Evolutionary conservation across 208 protist genomes (phyloP).

Genomic region (Phytomonas sp.): DNA sequence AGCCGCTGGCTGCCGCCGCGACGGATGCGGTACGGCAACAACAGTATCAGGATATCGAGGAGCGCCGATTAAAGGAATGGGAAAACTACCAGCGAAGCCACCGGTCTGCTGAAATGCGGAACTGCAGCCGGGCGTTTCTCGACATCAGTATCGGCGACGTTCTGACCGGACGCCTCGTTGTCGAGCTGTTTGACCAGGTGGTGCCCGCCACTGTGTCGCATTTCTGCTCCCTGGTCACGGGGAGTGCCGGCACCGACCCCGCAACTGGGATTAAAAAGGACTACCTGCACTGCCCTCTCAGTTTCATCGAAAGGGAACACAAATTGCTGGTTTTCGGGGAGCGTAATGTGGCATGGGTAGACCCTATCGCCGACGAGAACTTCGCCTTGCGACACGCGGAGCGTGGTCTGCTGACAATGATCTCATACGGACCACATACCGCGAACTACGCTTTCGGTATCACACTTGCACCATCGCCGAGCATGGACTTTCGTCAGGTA

Average conservation of each 20-base stretch:
- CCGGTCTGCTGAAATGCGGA: constrained; percentile 61
- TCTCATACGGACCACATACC: constrained; percentile 63
- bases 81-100: constrained; percentile 82
- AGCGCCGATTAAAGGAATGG: constrained; percentile 82
- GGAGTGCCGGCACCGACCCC: constrained; percentile 46
- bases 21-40: constrained; percentile 18
- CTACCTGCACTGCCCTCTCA: constrained; percentile 60
- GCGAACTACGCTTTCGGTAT: constrained; percentile 68
- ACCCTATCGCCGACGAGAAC: constrained; percentile 72
- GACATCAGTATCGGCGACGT: constrained; percentile 77
- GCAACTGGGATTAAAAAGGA: constrained; percentile 51
- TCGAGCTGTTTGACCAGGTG: constrained; percentile 84
- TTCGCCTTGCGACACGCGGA: constrained; percentile 82
- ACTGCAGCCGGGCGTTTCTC: constrained; percentile 63
- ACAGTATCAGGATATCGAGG: constrained; percentile 60
- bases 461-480: constrained; percentile 50
- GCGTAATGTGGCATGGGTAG: constrained; percentile 18
- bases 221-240: constrained; percentile 84
- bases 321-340: constrained; percentile 52
- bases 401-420: constrained; percentile 85
- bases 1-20: constrained; percentile 3
- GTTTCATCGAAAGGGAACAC: constrained; percentile 43
- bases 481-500: constrained; percentile 90
- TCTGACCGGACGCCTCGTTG: constrained; percentile 63
- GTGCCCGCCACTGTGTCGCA: constrained; percentile 84